These are phyloP conservation scores for Cadophora sp. DNA, from an alignment of 2,329 filamentous ascomycete genomes.

Conservation along the genomic window DNA sequence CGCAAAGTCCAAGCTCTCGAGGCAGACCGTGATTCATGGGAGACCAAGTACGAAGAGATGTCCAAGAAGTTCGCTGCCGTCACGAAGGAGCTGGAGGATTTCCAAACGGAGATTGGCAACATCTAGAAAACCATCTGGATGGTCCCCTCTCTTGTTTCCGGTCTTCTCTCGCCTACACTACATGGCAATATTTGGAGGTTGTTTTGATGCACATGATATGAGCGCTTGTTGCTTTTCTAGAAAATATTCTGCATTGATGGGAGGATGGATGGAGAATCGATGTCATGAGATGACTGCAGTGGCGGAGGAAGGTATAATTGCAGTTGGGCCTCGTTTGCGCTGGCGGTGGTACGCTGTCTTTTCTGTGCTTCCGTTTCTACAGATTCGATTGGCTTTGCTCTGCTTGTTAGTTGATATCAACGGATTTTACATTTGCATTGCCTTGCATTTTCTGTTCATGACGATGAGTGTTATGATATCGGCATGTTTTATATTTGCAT, in stretches of 20 bases:
- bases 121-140: conserved; percentile 63
- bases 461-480: background rate
- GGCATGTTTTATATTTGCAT: background rate
- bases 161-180: background rate
- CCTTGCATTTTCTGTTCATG: background rate
- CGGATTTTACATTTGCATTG: conserved; percentile 33
- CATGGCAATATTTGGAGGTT: background rate
- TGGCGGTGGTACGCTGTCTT: conserved; percentile 40
- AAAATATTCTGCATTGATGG: conserved; percentile 28
- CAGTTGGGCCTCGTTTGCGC: conserved; percentile 40
- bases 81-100: conserved; percentile 90
- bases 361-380: conserved; percentile 23
- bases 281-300: conserved; percentile 18
- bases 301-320: conserved; percentile 30
- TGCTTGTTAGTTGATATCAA: conserved; percentile 39
- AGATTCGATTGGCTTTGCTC: conserved; percentile 4
- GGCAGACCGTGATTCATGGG: conserved; percentile 90
- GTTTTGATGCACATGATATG: conserved; percentile 22
- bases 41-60: conserved; percentile 98
- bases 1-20: conserved; percentile 98
- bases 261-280: conserved; percentile 32
- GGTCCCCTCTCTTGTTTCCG: background rate
- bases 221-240: conserved; percentile 39
- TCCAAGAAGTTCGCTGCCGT: conserved; percentile 82
- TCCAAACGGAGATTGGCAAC: conserved; percentile 91